Evolutionary conservation across 805 yeast species (phyloP), one percentile per base, ranked within the genome.

Genomic region (Myxozyma melibiosi): DNA sequence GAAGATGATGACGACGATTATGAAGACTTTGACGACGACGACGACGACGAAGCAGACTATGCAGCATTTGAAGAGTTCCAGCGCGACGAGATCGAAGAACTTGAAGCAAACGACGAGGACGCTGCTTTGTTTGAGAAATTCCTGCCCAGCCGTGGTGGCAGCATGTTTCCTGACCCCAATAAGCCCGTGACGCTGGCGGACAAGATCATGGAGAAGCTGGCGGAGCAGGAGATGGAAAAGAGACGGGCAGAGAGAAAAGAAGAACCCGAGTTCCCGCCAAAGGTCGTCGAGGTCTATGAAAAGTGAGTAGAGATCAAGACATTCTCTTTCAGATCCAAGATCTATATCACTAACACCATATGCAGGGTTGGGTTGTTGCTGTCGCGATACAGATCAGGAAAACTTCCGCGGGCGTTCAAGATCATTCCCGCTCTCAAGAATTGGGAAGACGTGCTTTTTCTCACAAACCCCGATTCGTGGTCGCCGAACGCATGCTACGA

Each of bases 401-500:
- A 91, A 73, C 78, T 94, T 51, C 99, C 99, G n/a, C 91, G 92
- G 68, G 81, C 95, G 33, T 94, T 94, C 78, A 94, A 94, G 70
- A 96, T 94, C 49, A 81, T 95, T 54, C 99, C 99, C 34, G 81
- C 96, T 2, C 79, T 94, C 64, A 86, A 81, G 66, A 92, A 92
- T 74, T 94, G 99, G 99, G 90, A 90, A 71, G 98, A 92, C 71
- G 86, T 94, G 33, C 76, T 94, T 34, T 92, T 84, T 69, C 97
- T 94, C 39, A 91, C 98, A 1, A 84, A 90, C 65, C 99, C 99
- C 7, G 90, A 84, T 61, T 75, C 78, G 28, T 94, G 99, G 99
- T 88, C 98, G 16, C 91, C 97, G 16, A 92, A 91, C 67, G 96
- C 94, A 2, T 84, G 86, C 4, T 94, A 86, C 69, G 98, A 94